These are phyloP conservation scores for Mortierella sp. DNA, from an alignment of 371 early-diverging fungal genomes.

Conservation along the genomic window DNA sequence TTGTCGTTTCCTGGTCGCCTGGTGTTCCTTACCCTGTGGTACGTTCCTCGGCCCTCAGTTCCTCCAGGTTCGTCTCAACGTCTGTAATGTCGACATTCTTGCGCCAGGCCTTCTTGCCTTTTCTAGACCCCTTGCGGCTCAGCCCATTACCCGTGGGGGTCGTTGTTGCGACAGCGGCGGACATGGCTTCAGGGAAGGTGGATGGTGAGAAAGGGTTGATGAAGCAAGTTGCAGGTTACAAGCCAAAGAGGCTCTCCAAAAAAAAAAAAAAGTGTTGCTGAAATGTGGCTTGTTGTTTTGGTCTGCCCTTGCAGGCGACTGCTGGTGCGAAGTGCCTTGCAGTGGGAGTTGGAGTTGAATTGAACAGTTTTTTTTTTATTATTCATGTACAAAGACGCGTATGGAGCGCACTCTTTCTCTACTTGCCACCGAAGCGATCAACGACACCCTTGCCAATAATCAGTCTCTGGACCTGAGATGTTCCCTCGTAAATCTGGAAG, in stretches of 20 bases:
- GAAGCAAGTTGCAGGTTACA: not conserved
- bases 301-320: too few relatives aligned
- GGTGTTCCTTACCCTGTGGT: slow-evolving; percentile 71
- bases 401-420: slow-evolving; percentile 14
- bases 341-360: too few relatives aligned
- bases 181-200: slow-evolving; percentile 9
- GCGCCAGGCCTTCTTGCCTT: slow-evolving; percentile 94
- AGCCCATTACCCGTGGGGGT: slow-evolving; percentile 41
- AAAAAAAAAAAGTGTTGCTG: too few relatives aligned
- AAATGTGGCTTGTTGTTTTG: too few relatives aligned
- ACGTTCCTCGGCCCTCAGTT: slow-evolving; percentile 79
- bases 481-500: slow-evolving; percentile 97
- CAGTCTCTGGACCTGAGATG: slow-evolving; percentile 94
- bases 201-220: not conserved
- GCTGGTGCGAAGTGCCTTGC: too few relatives aligned
- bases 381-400: not conserved
- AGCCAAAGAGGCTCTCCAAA: too few relatives aligned
- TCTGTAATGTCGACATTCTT: slow-evolving; percentile 89
- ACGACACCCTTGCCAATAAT: slow-evolving; percentile 71
- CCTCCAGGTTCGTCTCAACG: slow-evolving; percentile 82
- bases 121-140: slow-evolving; percentile 64
- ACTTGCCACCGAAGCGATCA: slow-evolving; percentile 43
- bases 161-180: slow-evolving; percentile 34
- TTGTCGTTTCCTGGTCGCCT: too few relatives aligned
- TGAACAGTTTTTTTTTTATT: not conserved